A percentile compares a stretch with the other conserved stretches of the same genome.
Conservation (phyloP, 2,329 filamentous ascomycete genomes). For the Plenodomus lindquistii region DNA sequence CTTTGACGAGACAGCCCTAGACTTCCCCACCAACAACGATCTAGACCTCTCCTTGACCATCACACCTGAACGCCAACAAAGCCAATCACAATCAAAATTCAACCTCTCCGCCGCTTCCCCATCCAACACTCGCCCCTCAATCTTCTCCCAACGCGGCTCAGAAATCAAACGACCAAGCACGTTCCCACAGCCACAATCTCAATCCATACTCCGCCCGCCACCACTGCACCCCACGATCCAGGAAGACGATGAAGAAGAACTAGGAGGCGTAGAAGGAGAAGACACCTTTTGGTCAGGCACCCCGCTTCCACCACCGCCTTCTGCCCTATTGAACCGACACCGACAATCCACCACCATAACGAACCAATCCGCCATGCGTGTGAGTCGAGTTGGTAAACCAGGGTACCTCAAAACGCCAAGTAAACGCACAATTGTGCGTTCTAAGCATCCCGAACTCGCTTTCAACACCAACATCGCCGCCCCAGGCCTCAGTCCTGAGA, state of each 20-base stretch:
- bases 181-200: conserved; percentile 20
- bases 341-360: background rate
- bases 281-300: conserved; percentile 34
- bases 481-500: conserved; percentile 31
- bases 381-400: conserved; percentile 14
- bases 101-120: conserved; percentile 4
- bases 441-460: conserved; percentile 36
- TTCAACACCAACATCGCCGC: no score
- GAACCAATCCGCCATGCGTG: background rate
- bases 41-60: conserved; percentile 37
- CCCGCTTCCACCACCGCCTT: conserved; percentile 19
- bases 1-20: conserved; percentile 41
- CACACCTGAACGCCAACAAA: conserved; percentile 25
- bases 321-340: no score
- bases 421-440: conserved; percentile 43
- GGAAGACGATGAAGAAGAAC: conserved; percentile 18
- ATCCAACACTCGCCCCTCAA: no score
- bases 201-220: conserved; percentile 15
- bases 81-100: conserved; percentile 5
- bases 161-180: conserved; percentile 18
- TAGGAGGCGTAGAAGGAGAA: conserved; percentile 12
- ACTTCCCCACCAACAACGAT: conserved; percentile 29
- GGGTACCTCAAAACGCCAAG: conserved; percentile 55
- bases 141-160: conserved; percentile 5
- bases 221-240: conserved; percentile 17